phyloP scores from a whole-genome alignment of 2,329 filamentous ascomycete species.

The Monilinia polystroma region DNA sequence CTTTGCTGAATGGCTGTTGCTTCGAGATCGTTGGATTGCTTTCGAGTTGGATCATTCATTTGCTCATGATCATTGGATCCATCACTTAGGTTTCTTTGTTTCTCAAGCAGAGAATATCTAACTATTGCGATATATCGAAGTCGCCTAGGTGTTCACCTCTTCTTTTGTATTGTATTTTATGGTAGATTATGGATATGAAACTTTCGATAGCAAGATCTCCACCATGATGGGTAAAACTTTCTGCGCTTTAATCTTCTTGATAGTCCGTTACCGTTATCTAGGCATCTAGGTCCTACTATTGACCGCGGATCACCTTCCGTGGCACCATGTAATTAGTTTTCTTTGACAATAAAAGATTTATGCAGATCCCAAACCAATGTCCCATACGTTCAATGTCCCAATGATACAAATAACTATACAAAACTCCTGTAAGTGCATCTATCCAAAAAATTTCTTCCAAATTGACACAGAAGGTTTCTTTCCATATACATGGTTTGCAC shows the following conservation, averaged over 20 bases:
- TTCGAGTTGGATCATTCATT: background rate
- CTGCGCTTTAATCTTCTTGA: background rate
- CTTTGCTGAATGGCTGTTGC: background rate
- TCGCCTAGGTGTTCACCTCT: background rate
- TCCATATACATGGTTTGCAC: slow-evolving; percentile 30
- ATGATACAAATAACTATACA: background rate
- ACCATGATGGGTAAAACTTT: slow-evolving; percentile 3
- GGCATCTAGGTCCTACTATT: background rate
- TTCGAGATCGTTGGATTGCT: background rate
- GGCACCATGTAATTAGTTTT: slow-evolving; percentile 12
- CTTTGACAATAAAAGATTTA: slow-evolving; percentile 11
- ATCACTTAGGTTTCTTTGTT: background rate
- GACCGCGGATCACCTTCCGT: slow-evolving; percentile 15
- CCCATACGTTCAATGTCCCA: background rate
- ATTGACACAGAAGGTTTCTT: slow-evolving; percentile 13
- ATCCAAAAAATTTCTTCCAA: slow-evolving; percentile 23
- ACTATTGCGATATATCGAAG: background rate
- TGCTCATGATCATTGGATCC: background rate
- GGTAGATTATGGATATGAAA: background rate
- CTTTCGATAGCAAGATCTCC: background rate
- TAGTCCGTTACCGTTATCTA: background rate
- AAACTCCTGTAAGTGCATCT: background rate
- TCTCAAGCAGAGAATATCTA: background rate
- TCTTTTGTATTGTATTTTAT: background rate
- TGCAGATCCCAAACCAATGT: background rate